Conservation (phyloP, 148 eudicot species). For the Drosera capensis region DNA sequence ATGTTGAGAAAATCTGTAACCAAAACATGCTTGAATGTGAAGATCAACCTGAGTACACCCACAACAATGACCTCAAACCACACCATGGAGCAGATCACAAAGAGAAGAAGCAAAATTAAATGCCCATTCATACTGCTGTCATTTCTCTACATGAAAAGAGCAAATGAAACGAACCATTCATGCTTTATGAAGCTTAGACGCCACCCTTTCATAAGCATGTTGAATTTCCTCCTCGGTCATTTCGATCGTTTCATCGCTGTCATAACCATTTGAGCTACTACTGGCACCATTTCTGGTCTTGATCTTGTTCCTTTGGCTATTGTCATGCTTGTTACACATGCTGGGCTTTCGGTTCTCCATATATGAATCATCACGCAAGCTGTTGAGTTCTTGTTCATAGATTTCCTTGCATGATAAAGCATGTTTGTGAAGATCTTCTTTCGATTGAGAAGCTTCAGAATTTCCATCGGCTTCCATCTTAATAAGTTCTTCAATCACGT, state of each 20-base stretch:
- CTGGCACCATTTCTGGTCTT: slow-evolving; percentile 17
- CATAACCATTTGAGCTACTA: slow-evolving; percentile 22
- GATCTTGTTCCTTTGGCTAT: background rate
- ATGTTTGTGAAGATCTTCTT: slow-evolving; percentile 44
- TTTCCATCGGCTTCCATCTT: slow-evolving; percentile 22
- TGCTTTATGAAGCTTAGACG: too few species aligned
- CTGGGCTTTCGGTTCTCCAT: slow-evolving; percentile 13
- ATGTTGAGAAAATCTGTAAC: too few species aligned
- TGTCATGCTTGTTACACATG: slow-evolving; percentile 12
- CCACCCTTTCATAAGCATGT: slow-evolving; percentile 48
- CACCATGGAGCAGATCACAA: too few species aligned
- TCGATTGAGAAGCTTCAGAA: slow-evolving; percentile 12
- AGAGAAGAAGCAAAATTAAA: too few species aligned
- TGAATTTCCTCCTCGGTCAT: slow-evolving; percentile 91
- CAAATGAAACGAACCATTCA: too few species aligned
- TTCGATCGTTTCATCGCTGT: slow-evolving; percentile 82
- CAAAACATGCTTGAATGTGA: too few species aligned
- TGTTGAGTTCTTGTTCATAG: slow-evolving; percentile 40
- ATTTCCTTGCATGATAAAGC: slow-evolving; percentile 53
- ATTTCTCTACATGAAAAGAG: too few species aligned
- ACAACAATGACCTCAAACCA: too few species aligned
- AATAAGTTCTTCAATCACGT: slow-evolving; percentile 56
- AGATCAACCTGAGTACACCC: too few species aligned
- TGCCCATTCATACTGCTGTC: too few species aligned
- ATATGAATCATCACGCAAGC: slow-evolving; percentile 8